Conservation (phyloP, 1,284 basidiomycete genomes). For the Porodaedalea pini region DNA sequence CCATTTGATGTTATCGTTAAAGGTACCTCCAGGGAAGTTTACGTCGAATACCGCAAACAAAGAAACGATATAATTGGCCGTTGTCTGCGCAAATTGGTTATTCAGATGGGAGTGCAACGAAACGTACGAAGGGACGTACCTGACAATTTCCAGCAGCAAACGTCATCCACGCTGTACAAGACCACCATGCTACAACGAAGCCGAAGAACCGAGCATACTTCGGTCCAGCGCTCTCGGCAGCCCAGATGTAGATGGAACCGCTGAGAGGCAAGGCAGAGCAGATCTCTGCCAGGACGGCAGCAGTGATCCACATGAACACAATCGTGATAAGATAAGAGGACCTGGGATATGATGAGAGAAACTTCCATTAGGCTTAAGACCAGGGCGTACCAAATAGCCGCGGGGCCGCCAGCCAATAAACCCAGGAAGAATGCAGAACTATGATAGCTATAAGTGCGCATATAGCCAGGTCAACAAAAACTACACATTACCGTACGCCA, state of each 20-base stretch:
- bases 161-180: constrained; percentile 87
- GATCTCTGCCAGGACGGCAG: constrained; percentile 79
- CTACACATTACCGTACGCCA: constrained; percentile 60
- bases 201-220: constrained; percentile 81
- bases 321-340: constrained; percentile 77
- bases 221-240: constrained; percentile 81
- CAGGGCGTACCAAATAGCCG: constrained; percentile 63
- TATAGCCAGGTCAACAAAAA: neutral
- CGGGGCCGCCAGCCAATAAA: constrained; percentile 78
- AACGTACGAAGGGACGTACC: constrained; percentile 36
- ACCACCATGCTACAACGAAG: constrained; percentile 87
- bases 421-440: constrained; percentile 80
- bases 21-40: constrained; percentile 73
- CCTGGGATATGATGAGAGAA: constrained; percentile 39
- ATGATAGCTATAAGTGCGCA: constrained; percentile 10
- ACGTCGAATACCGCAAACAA: constrained; percentile 75
- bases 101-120: neutral
- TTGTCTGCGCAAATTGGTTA: constrained; percentile 45
- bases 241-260: constrained; percentile 89
- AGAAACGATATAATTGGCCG: constrained; percentile 82
- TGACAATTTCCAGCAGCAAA: constrained; percentile 82
- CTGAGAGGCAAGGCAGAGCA: constrained; percentile 82
- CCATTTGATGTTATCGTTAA: constrained; percentile 73
- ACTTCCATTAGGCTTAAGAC: neutral
- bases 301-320: constrained; percentile 82